Evolutionary conservation across 2,329 filamentous ascomycete species (phyloP).

Genomic region (Pseudogymnoascus sp.): DNA sequence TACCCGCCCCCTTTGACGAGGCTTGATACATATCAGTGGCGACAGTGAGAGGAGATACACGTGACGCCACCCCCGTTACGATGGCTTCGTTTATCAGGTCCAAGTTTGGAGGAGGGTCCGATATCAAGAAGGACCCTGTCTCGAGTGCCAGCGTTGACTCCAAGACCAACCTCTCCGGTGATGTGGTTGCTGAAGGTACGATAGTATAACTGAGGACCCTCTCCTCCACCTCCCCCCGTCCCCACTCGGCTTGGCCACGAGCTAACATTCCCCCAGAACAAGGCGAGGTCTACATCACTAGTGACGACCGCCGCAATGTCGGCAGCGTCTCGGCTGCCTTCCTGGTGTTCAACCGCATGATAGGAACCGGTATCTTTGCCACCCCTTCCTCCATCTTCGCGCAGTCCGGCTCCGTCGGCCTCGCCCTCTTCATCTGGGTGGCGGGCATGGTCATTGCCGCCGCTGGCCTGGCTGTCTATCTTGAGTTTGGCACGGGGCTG

Average conservation of each 20-base stretch:
- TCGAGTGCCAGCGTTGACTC: not conserved
- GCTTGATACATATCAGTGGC: not conserved
- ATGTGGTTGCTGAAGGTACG: constrained; percentile 1
- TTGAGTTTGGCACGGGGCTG: constrained; percentile 58
- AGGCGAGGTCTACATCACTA: constrained; percentile 13
- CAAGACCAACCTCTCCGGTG: not conserved
- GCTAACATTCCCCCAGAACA: not conserved
- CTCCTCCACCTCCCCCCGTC: not conserved
- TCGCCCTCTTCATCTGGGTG: constrained; percentile 56
- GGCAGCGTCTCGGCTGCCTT: constrained; percentile 47
- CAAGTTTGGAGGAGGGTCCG: not conserved
- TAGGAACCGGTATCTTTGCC: constrained; percentile 60
- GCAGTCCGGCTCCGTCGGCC: constrained; percentile 51
- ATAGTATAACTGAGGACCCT: not conserved
- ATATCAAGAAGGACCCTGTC: not conserved
- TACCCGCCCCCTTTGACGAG: not conserved
- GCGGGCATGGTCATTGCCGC: constrained; percentile 52
- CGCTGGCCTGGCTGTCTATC: constrained; percentile 54
- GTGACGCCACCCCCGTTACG: not conserved
- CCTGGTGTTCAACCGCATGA: constrained; percentile 57
- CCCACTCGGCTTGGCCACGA: not conserved
- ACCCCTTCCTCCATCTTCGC: constrained; percentile 50
- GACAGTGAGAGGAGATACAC: not conserved
- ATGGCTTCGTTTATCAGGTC: not conserved
- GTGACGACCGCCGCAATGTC: constrained; percentile 39